A percentile compares a stretch with the other conserved stretches of the same genome.
These are phyloP conservation scores for Blastobotrys buckinghamii DNA, from an alignment of 1,139 yeast genomes.

Conservation along the genomic window DNA sequence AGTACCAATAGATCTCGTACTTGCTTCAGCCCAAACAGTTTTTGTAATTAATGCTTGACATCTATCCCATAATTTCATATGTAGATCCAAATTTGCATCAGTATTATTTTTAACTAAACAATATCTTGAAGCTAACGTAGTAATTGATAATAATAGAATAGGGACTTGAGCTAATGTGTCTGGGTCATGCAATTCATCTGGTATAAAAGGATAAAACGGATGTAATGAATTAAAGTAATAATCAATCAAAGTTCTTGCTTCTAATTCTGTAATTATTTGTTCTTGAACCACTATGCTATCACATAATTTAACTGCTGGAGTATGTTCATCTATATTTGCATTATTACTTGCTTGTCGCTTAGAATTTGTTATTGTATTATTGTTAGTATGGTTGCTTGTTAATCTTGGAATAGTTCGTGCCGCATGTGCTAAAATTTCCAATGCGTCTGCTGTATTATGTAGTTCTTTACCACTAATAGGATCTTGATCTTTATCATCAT, in stretches of 20 bases:
- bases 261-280: conserved; percentile 58
- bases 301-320: conserved; percentile 37
- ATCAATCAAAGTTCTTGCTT: conserved; percentile 58
- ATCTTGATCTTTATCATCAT: conserved; percentile 7
- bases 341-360: background rate
- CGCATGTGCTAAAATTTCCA: conserved; percentile 45
- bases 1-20: conserved; percentile 81
- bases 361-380: too few relatives aligned
- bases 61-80: conserved; percentile 75
- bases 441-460: conserved; percentile 56
- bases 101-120: background rate
- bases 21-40: conserved; percentile 93
- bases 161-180: conserved; percentile 71
- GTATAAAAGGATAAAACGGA: conserved; percentile 86
- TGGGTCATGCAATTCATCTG: conserved; percentile 62
- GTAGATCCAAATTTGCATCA: conserved; percentile 31
- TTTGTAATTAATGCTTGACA: conserved; percentile 78
- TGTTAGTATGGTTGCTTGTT: background rate
- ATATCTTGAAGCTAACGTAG: conserved; percentile 75
- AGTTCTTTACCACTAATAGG: conserved; percentile 32
- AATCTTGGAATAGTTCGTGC: conserved; percentile 34
- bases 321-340: background rate
- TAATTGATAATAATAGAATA: conserved; percentile 67
- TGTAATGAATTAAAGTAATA: conserved; percentile 74
- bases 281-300: conserved; percentile 60